These are phyloP conservation scores for Myriangium duriaei DNA, from an alignment of 2,329 filamentous ascomycete genomes.

Conservation along the genomic window DNA sequence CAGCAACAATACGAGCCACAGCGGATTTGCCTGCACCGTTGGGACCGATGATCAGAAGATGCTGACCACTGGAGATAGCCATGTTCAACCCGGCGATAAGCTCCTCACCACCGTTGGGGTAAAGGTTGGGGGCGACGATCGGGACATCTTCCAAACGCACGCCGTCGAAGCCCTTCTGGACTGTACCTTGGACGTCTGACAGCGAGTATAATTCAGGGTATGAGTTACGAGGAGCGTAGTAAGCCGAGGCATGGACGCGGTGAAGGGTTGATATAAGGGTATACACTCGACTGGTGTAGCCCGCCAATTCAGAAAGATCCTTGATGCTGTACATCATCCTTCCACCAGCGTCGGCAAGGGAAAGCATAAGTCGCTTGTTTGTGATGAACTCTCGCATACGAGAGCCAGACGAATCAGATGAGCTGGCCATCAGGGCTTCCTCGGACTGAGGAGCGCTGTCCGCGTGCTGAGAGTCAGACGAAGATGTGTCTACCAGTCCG, in stretches of 20 bases:
- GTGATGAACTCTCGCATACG: conserved; percentile 99
- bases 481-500: conserved; percentile 51
- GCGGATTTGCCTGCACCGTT: conserved; percentile 92
- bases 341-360: conserved; percentile 86
- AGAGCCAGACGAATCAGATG: conserved; percentile 33
- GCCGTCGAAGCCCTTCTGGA: conserved; percentile 89
- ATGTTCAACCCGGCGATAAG: conserved; percentile 80
- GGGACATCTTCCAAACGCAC: conserved; percentile 88
- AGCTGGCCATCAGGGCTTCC: conserved; percentile 9
- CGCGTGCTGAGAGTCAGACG: conserved; percentile 24
- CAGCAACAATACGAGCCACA: conserved; percentile 75
- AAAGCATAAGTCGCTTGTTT: conserved; percentile 96
- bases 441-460: conserved; percentile 1
- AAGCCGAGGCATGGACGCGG: conserved; percentile 81
- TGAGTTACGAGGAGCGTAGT: conserved; percentile 54
- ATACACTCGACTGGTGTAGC: conserved; percentile 92
- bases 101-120: conserved; percentile 83
- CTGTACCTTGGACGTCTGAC: conserved; percentile 83
- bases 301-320: conserved; percentile 87
- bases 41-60: conserved; percentile 84
- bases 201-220: conserved; percentile 76
- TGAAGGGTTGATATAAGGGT: conserved; percentile 91
- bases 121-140: conserved; percentile 75
- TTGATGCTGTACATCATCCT: conserved; percentile 99
- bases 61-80: conserved; percentile 79